A percentile compares a stretch with the other conserved stretches of the same genome.
Conservation (phyloP, 331 rosid genomes). For the Erythrophleum ivorense region DNA sequence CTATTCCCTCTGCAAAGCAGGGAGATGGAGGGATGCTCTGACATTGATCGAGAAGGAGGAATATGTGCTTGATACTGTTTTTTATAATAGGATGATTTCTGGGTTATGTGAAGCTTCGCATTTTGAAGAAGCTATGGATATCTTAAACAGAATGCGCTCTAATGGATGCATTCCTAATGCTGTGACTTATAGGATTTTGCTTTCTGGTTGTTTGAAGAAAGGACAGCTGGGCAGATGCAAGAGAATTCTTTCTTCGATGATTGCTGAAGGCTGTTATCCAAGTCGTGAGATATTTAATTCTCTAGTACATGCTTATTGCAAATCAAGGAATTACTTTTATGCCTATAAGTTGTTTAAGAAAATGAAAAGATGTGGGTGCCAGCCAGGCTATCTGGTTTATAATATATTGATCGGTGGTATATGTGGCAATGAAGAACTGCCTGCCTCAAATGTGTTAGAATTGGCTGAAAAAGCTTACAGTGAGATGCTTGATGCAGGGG, state of each 20-base stretch:
- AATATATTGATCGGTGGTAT: constrained; percentile 83
- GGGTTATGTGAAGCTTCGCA: constrained; percentile 89
- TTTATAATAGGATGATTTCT: constrained; percentile 83
- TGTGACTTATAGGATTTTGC: constrained; percentile 70
- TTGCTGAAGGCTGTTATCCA: constrained; percentile 88
- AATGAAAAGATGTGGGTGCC: constrained; percentile 70
- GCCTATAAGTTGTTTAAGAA: constrained; percentile 81
- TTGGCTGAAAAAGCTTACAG: constrained; percentile 83
- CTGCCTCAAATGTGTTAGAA: constrained; percentile 60
- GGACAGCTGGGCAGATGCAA: constrained; percentile 83
- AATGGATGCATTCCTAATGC: constrained; percentile 83
- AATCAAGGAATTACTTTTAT: constrained; percentile 68
- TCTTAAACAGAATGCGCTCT: constrained; percentile 77
- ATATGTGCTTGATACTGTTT: constrained; percentile 62
- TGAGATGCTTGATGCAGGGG: constrained; percentile 82
- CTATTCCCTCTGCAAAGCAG: constrained; percentile 70
- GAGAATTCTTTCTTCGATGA: constrained; percentile 93
- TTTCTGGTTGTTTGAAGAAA: constrained; percentile 80
- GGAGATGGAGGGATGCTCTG: constrained; percentile 76
- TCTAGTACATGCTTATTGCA: constrained; percentile 85
- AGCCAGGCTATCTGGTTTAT: constrained; percentile 79
- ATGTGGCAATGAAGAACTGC: constrained; percentile 67
- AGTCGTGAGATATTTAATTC: constrained; percentile 78
- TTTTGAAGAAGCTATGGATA: constrained; percentile 86
- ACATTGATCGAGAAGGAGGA: constrained; percentile 68